A percentile compares a stretch with the other conserved stretches of the same genome.
These are phyloP conservation scores for Venturia asperata DNA, from an alignment of 2,329 filamentous ascomycete genomes.

Conservation along the genomic window DNA sequence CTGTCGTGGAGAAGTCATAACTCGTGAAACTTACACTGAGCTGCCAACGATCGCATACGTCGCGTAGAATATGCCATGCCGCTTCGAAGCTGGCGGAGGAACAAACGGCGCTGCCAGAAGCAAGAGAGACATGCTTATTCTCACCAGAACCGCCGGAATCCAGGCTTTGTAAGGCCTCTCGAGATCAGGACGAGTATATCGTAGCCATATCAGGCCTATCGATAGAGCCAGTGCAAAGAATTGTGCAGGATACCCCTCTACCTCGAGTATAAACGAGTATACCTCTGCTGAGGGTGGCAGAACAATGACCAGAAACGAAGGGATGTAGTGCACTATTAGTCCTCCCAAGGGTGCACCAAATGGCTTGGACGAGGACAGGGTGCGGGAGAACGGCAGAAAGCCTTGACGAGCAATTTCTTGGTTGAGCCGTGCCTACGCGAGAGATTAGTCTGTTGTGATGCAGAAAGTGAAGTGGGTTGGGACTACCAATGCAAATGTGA, in stretches of 20 bases:
- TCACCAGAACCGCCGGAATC: slow-evolving; percentile 14
- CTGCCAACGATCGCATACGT: slow-evolving; percentile 48
- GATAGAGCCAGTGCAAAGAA: slow-evolving; percentile 53
- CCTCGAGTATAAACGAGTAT: slow-evolving; percentile 66
- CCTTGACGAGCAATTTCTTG: slow-evolving; percentile 67
- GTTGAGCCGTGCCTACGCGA: slow-evolving; percentile 54
- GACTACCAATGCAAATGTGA: slow-evolving; percentile 16
- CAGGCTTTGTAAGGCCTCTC: slow-evolving; percentile 48
- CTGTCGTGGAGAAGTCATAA: background rate
- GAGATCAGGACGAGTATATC: slow-evolving; percentile 52
- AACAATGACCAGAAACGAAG: slow-evolving; percentile 58
- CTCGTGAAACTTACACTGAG: slow-evolving; percentile 41
- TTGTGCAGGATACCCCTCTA: slow-evolving; percentile 61
- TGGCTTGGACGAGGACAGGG: slow-evolving; percentile 58
- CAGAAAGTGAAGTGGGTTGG: too few relatives aligned
- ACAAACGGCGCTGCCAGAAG: slow-evolving; percentile 48
- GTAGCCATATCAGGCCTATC: slow-evolving; percentile 53
- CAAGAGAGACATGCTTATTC: slow-evolving; percentile 5
- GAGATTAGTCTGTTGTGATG: background rate
- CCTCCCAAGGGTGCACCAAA: slow-evolving; percentile 63
- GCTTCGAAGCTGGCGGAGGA: slow-evolving; percentile 44
- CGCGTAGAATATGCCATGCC: slow-evolving; percentile 44
- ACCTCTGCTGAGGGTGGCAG: slow-evolving; percentile 58
- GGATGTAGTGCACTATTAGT: slow-evolving; percentile 61
- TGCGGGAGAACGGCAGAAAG: slow-evolving; percentile 56